phyloP scores from a whole-genome alignment of 352 stramenopile species.

The Phytophthora citrophthora region DNA sequence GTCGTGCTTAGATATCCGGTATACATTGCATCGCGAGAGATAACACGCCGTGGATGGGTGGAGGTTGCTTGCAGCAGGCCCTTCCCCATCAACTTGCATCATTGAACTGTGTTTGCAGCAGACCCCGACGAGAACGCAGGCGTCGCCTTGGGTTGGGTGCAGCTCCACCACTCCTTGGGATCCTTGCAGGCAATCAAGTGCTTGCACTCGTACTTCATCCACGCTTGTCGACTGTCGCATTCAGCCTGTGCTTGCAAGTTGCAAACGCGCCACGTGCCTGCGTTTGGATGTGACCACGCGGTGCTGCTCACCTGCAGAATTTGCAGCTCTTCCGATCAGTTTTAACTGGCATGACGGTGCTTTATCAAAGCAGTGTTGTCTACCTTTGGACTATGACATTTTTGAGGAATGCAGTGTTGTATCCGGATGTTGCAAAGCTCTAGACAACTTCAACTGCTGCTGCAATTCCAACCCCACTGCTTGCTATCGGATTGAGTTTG shows the following conservation, averaged over 20 bases:
- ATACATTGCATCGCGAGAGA: constrained; percentile 4
- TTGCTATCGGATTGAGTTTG: background rate
- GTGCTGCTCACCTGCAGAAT: constrained; percentile 6
- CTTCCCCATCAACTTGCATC: background rate
- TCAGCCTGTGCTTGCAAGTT: constrained; percentile 7
- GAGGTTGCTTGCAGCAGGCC: no score
- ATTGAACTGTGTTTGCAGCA: constrained; percentile 3
- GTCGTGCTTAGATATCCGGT: constrained; percentile 21
- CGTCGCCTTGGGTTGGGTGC: background rate
- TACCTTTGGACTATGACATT: background rate
- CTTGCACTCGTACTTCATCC: constrained; percentile 3
- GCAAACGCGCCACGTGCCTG: background rate
- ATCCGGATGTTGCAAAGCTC: background rate
- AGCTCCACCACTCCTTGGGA: constrained; percentile 3
- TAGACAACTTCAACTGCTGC: constrained; percentile 6
- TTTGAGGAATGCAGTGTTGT: background rate
- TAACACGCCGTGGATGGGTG: constrained; percentile 9
- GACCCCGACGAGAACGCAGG: no score
- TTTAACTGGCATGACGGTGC: background rate
- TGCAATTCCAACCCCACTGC: background rate
- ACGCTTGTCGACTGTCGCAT: constrained; percentile 17
- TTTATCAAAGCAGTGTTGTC: no score
- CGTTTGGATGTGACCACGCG: constrained; percentile 6
- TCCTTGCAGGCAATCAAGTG: constrained; percentile 2
- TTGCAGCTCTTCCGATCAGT: constrained; percentile 15